Base-by-base conservation (phyloP, 148 eudicot species). In the Persicaria tinctoria region DNA sequence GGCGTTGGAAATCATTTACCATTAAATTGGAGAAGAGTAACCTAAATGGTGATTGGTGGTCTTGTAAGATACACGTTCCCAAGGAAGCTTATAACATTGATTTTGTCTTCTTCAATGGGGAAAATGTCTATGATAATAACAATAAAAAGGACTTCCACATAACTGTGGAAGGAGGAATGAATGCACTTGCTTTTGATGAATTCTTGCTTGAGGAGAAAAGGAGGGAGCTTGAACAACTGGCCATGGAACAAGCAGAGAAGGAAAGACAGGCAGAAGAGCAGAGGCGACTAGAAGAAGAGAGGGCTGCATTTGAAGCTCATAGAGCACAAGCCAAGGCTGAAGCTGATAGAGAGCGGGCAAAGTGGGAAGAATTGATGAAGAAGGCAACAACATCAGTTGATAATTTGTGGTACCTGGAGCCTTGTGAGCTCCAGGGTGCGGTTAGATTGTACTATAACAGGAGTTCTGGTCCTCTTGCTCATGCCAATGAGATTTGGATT, bases 41-140 rank as follows among this genome's bases (percentile, higher is more conserved):
- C 78, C 89, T 96, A 56, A 83, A 72, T 74, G 94, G 93, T 73
- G 97, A 96, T 79, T 96, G 97, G 99, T 96, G 99, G 99, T 88
- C 91, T 76, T 92, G 99, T 85, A 68, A 76, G 77, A 74, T 96
- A 72, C 92, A 86, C 74, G 93, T 96, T 81, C 97, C 99, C 55
- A 82, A 81, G 75, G 92, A 96, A 88, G 97, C 95, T 75, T 92
- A 89, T 86, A 86, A 78, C 70, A 80, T 92, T 48, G 94, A 96
- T 80, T 96, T 96, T 70, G 96, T 96, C 32, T 90, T 96, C 79
- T 88, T 85, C 74, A 93, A 92, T 48, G 97, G 97, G 27, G 80
- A 84, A 78, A 92, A 92, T 79, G 86, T 90, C 13, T 96, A 96
- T 80, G 99, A 96, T 72, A 96, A 96, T 79, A 96, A 96, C 74